Percentiles rank a stretch among this genome's conserved stretches.
Conservation (phyloP, 2,329 filamentous ascomycete genomes). For the Neoarthrinium moseri region DNA sequence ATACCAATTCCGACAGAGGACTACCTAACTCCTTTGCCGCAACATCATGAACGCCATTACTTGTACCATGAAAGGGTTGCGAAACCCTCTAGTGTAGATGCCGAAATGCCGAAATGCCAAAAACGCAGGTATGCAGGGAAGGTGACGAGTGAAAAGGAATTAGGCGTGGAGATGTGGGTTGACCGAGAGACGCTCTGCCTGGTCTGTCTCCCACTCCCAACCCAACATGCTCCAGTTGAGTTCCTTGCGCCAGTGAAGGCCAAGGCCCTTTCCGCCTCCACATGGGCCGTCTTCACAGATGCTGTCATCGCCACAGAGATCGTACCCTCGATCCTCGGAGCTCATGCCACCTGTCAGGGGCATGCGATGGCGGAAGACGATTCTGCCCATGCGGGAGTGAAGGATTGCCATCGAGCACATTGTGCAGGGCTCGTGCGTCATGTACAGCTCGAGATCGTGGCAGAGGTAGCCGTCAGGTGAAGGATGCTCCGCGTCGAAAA, state of each 20-base stretch:
- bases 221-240: conserved; percentile 83
- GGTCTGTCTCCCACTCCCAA: conserved; percentile 68
- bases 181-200: conserved; percentile 36
- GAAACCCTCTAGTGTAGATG: conserved; percentile 10
- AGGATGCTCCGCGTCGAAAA: conserved; percentile 64
- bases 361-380: conserved; percentile 80
- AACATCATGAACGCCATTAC: conserved; percentile 25
- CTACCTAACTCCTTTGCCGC: conserved; percentile 21
- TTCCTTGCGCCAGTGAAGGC: conserved; percentile 71
- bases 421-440: conserved; percentile 93
- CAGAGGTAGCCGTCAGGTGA: conserved; percentile 85
- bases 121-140: conserved; percentile 19
- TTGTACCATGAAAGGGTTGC: conserved; percentile 27
- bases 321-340: conserved; percentile 65
- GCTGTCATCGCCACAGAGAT: conserved; percentile 25
- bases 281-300: conserved; percentile 32
- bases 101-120: background rate
- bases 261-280: conserved; percentile 59
- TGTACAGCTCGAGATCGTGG: conserved; percentile 88
- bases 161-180: conserved; percentile 49
- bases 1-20: conserved; percentile 38
- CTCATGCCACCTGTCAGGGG: conserved; percentile 77
- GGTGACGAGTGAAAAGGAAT: conserved; percentile 24
- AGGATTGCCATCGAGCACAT: conserved; percentile 97
- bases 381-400: conserved; percentile 86